Base-by-base conservation (phyloP, 2,329 filamentous ascomycete genomes). In the Pestalotiopsis sp. region DNA sequence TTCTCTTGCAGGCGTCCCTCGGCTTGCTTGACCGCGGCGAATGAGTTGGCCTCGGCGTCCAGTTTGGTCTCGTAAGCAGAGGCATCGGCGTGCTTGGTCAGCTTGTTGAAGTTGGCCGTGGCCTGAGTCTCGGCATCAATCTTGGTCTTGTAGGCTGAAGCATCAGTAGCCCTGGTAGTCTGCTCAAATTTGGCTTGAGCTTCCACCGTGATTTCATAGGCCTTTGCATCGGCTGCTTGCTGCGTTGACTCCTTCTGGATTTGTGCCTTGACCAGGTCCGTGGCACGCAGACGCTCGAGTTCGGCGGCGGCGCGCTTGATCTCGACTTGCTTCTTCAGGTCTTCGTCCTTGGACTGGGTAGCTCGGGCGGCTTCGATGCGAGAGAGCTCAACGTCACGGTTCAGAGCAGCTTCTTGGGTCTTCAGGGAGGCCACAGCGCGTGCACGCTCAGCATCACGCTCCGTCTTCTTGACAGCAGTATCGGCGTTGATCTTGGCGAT, bases 401-500 rank as follows among this genome's bases (percentile, higher is more conserved):
- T 87, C 69, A 96, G 90, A 65, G 87, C 86, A 1, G 93, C 92
- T 80, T 94, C 90, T 73, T 89, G 87, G 20, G 91, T 93, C 49
- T 90, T 88, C 66, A 97, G 87, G 67, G 90, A 90, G 12, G 93
- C 92, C 77, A 96, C 93, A 58, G 94, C 94, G 61, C 87, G 82
- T 2, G 93, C 92, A 70, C 93, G 93, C 81, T 96, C 93, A 60
- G 92, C 91, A 77, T 95, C 94, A 64, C 93, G 90, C 77, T 95
- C 90, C 0, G 93, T 96, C 83, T 95, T 94, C 70, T 93, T 87
- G 1, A 96, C 92, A 1, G 93, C 93, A 1, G 93, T 97, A 74
- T 93, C 90, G 72, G 68, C 93, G 79, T 95, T 89, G 81, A 97
- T 97, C 83, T 94, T 95, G 74, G 93, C 93, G 57, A 97, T 92